Evolutionary conservation across 176 grass and related monocot genomes (phyloP), one percentile per base, ranked within the genome.

Genomic region (Zea luxurians): DNA sequence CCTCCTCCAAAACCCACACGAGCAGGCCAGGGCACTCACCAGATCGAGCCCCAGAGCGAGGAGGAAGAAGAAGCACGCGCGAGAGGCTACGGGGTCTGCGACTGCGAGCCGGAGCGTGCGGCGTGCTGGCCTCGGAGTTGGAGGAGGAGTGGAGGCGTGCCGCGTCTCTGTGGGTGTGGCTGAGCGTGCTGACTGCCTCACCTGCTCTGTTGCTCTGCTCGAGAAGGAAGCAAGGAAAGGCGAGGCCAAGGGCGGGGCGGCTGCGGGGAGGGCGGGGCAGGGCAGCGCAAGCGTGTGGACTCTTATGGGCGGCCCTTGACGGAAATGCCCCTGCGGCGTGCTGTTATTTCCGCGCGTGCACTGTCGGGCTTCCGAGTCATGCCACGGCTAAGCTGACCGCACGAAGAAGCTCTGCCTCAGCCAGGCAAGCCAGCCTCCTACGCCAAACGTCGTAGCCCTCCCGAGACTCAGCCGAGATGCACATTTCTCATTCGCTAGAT

Each of bases 261-360:
- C 4, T 27, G 27, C 12, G 21, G 13, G 10, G 1, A 1, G 27
- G 63, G 62, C 9, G 38, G 7, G 40, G 36, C 27, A 27, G 27
- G 27, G 27, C 27, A 27, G 27, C 27, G 27, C 27, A 27, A 27
- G 27, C 27, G 73, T 61, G 73, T 1, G 76, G 40, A 21, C 6
- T 80, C 70, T 86, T 86, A 86, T 80, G 37, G 77, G 40, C 27
- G 17, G 13, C 8, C 3, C 1, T 45, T 49, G 61, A 80, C 83
- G 8, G 61, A 86, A 80, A 74, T 75, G 61, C 42, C 83, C 83
- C 62, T n/a, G 61, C 16, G 4, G 49, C 41, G 70, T 66, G 61
- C 41, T 7, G 41, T 13, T 38, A 64, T 85, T 57, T 71, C 34
- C 75, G 66, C 64, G 72, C 50, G 72, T 64, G 79, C 57, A 27